Evolutionary conservation across 208 protist species (phyloP), one percentile per base, ranked within the genome.

Genomic region (Trypanosoma congolense): DNA sequence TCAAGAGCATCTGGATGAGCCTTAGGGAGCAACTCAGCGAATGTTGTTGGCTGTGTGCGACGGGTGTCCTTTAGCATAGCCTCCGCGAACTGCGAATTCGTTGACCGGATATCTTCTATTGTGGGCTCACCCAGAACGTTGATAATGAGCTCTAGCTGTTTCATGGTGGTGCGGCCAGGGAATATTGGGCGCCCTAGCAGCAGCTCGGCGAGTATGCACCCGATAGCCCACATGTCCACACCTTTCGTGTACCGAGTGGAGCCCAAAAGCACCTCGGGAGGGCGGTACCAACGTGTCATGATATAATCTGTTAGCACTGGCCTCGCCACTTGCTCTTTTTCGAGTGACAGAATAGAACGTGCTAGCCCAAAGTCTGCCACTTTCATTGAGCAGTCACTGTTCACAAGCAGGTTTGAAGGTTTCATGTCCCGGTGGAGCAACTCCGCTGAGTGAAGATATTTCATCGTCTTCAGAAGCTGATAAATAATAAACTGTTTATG

Each of bases 211-310:
- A 99, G 64, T 54, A 99, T 99, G 80, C 98, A 99, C 3, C 98
- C 98, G 4, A 99, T 82, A 0, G 93, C 92, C 97, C 98, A 99
- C 82, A 99, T 98, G 59, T 99, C 98, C 22, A 99, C 95, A 29
- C 91, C 92, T 48, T 97, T 95, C 8, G 92, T 97, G 78, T 98
- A 99, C 19, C 79, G 80, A 38, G 83, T 97, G 6, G 82, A 96
- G 35, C 97, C 96, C 0, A 99, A 73, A 5, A 99, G 77, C 63
- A 99, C 98, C 68, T 99, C 97, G 1, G 98, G 98, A 16, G 97
- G 97, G 3, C 98, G 85, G 65, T 99, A 99, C 97, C 97, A 99
- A n/a, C 97, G 71, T 4, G 90, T 96, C 35, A 91, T 90, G 62
- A 98, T 94, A 73, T 98, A 98, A 60, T 97, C 95, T 18, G 96